A percentile compares a stretch with the other conserved stretches of the same genome.
Conservation (phyloP, 2,329 filamentous ascomycete species). For the Fusarium compactum region DNA sequence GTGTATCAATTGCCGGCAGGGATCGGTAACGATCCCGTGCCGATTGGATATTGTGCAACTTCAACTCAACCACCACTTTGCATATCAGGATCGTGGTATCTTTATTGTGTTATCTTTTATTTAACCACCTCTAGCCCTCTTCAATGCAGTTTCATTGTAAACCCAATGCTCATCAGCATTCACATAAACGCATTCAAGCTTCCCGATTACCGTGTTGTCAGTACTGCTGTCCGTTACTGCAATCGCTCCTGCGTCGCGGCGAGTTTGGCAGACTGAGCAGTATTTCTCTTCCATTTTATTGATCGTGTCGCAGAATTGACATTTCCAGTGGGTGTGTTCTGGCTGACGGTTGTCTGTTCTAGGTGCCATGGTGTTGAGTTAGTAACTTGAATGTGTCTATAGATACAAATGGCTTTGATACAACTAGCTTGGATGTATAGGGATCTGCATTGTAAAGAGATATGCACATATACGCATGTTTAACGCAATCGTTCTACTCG, state of each 20-base stretch:
- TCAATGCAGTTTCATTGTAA: neutral
- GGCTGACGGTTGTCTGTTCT: neutral
- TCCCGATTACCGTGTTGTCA: neutral
- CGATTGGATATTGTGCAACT: neutral
- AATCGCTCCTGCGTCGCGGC: rapidly evolving
- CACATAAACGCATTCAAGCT: neutral
- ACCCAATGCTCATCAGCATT: neutral
- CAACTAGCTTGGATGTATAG: no score
- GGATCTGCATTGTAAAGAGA: no score
- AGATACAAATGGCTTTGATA: no score
- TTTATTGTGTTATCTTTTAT: no score
- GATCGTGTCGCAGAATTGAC: neutral
- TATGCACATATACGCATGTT: no score
- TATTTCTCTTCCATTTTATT: neutral
- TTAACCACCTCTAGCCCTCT: neutral
- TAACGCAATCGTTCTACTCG: no score
- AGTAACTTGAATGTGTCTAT: rapidly evolving
- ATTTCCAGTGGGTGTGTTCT: neutral
- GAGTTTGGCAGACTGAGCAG: neutral
- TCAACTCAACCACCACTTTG: no score
- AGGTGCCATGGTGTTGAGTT: neutral
- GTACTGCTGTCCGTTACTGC: neutral
- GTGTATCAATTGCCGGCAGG: neutral
- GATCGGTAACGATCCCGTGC: neutral
- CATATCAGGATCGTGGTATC: no score